Evolutionary conservation across 208 protist species (phyloP).

Genomic region (Crithidia mellificae): DNA sequence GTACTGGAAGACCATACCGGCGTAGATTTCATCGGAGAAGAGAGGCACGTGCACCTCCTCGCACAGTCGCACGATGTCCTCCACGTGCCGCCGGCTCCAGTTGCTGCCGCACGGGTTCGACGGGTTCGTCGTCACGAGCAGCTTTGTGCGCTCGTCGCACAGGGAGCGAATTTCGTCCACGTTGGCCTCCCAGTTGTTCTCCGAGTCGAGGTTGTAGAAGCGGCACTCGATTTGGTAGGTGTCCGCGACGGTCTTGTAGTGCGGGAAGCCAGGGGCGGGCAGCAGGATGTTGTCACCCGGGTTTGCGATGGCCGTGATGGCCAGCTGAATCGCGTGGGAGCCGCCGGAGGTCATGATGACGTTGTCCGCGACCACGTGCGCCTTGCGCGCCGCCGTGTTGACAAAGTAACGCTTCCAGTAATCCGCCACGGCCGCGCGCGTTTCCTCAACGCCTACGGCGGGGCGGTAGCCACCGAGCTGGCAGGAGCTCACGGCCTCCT

Average conservation of each 20-base stretch:
- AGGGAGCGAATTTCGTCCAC: constrained; percentile 65
- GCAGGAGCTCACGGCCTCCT: constrained; percentile 43
- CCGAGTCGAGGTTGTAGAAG: constrained; percentile 77
- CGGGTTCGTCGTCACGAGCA: constrained; percentile 94
- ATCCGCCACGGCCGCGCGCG: constrained; percentile 57
- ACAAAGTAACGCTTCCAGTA: constrained; percentile 44
- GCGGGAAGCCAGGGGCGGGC: constrained; percentile 90
- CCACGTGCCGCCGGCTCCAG: constrained; percentile 78
- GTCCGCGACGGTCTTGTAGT: constrained; percentile 89
- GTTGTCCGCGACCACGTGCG: constrained; percentile 43
- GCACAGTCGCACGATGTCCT: constrained; percentile 58
- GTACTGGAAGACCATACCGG: constrained; percentile 89
- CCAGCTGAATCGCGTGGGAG: constrained; percentile 89
- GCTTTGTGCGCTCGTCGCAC: constrained; percentile 78
- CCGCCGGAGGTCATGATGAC: constrained; percentile 79
- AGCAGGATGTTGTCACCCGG: constrained; percentile 91
- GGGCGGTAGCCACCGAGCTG: constrained; percentile 69
- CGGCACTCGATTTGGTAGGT: constrained; percentile 69
- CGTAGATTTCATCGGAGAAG: constrained; percentile 95
- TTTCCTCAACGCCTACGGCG: constrained; percentile 44
- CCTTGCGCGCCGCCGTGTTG: constrained; percentile 20
- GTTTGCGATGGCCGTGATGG: constrained; percentile 74
- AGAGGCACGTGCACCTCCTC: constrained; percentile 85
- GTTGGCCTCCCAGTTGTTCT: constrained; percentile 91
- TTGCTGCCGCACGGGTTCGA: constrained; percentile 95